Conservation (phyloP, 306 rosid genomes). For the Prunus davidiana region DNA sequence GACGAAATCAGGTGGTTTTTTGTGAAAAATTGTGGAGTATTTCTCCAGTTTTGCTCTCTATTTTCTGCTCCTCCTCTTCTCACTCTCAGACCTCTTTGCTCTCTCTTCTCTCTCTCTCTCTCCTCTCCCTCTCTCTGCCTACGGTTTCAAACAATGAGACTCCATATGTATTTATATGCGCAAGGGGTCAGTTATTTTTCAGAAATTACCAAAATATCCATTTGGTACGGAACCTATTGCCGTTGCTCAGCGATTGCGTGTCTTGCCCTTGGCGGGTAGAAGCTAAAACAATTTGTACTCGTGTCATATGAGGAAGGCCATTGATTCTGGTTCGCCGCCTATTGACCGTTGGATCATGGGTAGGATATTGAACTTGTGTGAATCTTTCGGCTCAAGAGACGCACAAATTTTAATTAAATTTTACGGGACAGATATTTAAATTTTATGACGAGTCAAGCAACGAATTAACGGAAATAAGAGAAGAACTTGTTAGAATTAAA, state of each 20-base stretch:
- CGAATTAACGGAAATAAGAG: not conserved
- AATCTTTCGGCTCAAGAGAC: not conserved
- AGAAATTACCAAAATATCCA: constrained; percentile 19
- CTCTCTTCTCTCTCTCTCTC: not conserved
- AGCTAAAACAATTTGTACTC: not conserved
- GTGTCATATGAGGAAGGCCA: not conserved
- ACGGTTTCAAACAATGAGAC: constrained; percentile 17
- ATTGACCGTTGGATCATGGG: constrained; percentile 13
- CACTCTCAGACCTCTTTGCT: not conserved
- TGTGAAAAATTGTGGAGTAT: not conserved
- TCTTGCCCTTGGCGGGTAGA: constrained; percentile 11
- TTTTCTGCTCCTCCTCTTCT: not conserved
- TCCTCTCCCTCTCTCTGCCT: constrained; percentile 1
- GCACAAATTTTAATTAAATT: not conserved
- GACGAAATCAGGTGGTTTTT: constrained; percentile 17
- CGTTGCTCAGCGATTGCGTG: not conserved
- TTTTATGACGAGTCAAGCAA: no score
- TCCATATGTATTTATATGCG: not conserved
- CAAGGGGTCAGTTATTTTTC: not conserved
- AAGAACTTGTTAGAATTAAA: no score
- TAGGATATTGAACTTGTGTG: not conserved
- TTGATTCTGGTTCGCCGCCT: not conserved
- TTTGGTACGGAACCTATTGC: not conserved
- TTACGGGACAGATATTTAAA: no score
- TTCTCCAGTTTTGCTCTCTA: constrained; percentile 26